These are phyloP conservation scores for Metrosideros polymorpha DNA, from an alignment of 441 rosid species.

Conservation along the genomic window DNA sequence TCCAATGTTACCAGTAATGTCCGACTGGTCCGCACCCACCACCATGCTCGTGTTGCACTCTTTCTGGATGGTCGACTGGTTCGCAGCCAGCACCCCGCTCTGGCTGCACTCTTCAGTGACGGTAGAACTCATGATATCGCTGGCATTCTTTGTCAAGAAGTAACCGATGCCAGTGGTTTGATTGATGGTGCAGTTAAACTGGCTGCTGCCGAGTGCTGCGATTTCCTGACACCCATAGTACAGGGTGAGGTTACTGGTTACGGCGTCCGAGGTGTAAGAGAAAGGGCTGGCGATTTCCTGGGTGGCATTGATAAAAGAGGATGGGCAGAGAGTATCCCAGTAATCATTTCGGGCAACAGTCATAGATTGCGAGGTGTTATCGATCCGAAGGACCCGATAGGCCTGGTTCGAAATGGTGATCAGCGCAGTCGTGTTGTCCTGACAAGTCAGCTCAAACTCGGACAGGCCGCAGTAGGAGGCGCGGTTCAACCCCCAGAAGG, in stretches of 20 bases:
- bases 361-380: not conserved
- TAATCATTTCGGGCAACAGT: conserved; percentile 18
- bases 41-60: not conserved
- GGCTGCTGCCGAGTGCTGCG: no score
- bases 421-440: not conserved
- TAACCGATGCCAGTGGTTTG: not conserved
- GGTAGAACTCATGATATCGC: no score
- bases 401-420: not conserved
- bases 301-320: not conserved
- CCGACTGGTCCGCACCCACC: not conserved
- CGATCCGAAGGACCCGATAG: not conserved
- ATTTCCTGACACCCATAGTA: conserved; percentile 20
- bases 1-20: not conserved
- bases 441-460: conserved; percentile 6
- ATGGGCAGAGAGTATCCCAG: conserved; percentile 12
- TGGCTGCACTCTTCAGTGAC: no score
- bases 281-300: not conserved
- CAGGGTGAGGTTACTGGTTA: not conserved
- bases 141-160: not conserved
- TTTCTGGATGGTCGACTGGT: not conserved
- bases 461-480: conserved; percentile 16
- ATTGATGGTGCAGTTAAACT: not conserved
- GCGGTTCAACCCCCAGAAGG: conserved; percentile 22
- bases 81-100: conserved; percentile 10
- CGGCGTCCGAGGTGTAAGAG: not conserved